phyloP scores from a whole-genome alignment of 2,329 filamentous ascomycete genomes.

The Pseudofabraea citricarpa region DNA sequence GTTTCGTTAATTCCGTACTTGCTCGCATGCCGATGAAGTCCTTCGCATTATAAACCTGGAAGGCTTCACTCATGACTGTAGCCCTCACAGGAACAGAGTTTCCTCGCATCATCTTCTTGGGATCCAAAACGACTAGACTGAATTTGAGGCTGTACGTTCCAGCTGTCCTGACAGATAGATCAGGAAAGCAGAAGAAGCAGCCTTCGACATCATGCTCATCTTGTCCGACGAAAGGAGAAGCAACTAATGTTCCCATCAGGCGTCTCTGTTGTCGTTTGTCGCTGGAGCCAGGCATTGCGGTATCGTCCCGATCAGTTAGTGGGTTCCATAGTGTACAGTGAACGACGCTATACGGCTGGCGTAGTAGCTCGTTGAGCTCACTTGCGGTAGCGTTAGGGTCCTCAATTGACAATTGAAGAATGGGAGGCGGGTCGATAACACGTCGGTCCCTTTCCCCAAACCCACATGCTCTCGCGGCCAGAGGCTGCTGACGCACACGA shows the following conservation, averaged over 20 bases:
- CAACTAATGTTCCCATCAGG: constrained; percentile 75
- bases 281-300: constrained; percentile 53
- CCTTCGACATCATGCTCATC: constrained; percentile 71
- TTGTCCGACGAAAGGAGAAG: constrained; percentile 69
- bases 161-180: constrained; percentile 73
- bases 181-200: constrained; percentile 82
- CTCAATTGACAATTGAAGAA: constrained; percentile 67
- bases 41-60: constrained; percentile 77
- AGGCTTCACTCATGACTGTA: constrained; percentile 60
- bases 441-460: constrained; percentile 79
- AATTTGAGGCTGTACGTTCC: constrained; percentile 74
- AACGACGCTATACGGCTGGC: constrained; percentile 64
- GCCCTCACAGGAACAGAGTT: constrained; percentile 45
- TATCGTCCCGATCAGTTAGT: constrained; percentile 61
- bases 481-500: constrained; percentile 69
- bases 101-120: constrained; percentile 49
- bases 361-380: constrained; percentile 46
- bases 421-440: constrained; percentile 79
- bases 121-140: constrained; percentile 67
- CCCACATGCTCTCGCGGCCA: constrained; percentile 73
- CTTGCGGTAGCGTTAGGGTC: constrained; percentile 49
- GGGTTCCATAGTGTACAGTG: constrained; percentile 75
- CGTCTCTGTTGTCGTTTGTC: constrained; percentile 69
- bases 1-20: constrained; percentile 68
- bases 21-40: constrained; percentile 82